Evolutionary conservation across 2,329 filamentous ascomycete genomes (phyloP), one percentile per base, ranked within the genome.

Genomic region (Simplicillium sp.): DNA sequence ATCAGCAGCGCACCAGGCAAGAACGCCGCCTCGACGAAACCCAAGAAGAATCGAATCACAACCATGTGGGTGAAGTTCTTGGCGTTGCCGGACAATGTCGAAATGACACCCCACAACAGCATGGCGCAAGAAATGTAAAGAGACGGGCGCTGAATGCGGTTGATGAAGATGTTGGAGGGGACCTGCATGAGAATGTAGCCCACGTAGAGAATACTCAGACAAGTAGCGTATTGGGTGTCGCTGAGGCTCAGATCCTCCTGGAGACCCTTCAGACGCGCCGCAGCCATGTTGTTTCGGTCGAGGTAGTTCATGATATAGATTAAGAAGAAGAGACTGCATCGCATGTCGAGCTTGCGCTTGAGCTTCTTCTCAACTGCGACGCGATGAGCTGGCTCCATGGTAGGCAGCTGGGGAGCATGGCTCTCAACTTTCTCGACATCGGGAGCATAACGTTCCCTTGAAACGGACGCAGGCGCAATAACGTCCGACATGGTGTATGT

Each of bases 251-350:
- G 60, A 39, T 84, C 81, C 8, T 66, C 64, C 42, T 82, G 73
- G 15, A 86, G 63, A 6, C 80, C 80, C 53, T 77, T 75, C 39
- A 85, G 66, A 16, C 75, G 70, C 2, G 82, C 82, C 1, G 79
- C 71, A 2, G 79, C 79, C 46, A 84, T 82, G 57, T 84, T 82
- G 55, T 82, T 82, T 29, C 78, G 66, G 51, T 82, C 78, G 25
- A 80, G 66, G 57, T 85, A 87, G 61, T 87, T 87, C 58, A 65
- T 69, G 55, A 87, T 84, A 53, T 87, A 87, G 64, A 87, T 84
- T 48, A 87, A 57, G 37, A 87, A 75, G 43, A 87, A 74, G 49
- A 84, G 74, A 65, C 56, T 80, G 65, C 57, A 87, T 44, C 82
- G 71, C 15, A 71, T 50, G 54, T 88, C 84, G 41, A 88, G 78